These are phyloP conservation scores for Mortierella sp. DNA, from an alignment of 371 early-diverging fungal genomes.

Conservation along the genomic window DNA sequence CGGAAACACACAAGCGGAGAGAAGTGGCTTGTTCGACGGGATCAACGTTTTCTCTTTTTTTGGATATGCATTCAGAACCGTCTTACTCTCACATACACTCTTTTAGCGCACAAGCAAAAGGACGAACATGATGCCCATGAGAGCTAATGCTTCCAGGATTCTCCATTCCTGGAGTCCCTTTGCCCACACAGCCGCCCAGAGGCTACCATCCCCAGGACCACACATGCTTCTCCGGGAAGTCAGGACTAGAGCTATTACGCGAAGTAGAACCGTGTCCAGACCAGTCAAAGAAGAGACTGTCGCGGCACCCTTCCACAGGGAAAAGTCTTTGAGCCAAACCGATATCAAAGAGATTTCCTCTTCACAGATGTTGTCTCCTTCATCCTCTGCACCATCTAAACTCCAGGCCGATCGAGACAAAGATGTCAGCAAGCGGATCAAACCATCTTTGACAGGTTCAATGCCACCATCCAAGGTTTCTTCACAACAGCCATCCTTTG, in stretches of 20 bases:
- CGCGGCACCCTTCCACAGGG: background rate
- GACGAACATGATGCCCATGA: too few species aligned
- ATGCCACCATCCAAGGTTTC: background rate
- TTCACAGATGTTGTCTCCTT: too few species aligned
- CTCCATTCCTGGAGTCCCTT: too few species aligned
- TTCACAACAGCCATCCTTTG: background rate
- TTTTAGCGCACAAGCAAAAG: too few species aligned
- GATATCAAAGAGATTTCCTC: too few species aligned
- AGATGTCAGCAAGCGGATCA: too few species aligned
- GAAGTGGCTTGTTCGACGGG: too few species aligned
- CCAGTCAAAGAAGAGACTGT: background rate
- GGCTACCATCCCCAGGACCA: background rate
- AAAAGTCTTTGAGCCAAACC: too few species aligned
- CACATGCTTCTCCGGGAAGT: background rate
- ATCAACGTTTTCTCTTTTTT: too few species aligned
- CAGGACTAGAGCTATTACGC: conserved; percentile 2
- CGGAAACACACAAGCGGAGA: background rate
- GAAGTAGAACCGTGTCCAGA: background rate
- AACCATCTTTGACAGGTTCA: background rate
- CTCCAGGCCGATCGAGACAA: background rate
- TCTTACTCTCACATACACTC: too few species aligned
- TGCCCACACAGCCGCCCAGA: background rate
- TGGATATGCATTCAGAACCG: too few species aligned
- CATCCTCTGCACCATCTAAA: background rate
- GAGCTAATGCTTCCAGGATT: too few species aligned